A percentile compares a stretch with the other conserved stretches of the same genome.
These are phyloP conservation scores for Yamadazyma blattariae DNA, from an alignment of 1,139 yeast species.

Conservation along the genomic window DNA sequence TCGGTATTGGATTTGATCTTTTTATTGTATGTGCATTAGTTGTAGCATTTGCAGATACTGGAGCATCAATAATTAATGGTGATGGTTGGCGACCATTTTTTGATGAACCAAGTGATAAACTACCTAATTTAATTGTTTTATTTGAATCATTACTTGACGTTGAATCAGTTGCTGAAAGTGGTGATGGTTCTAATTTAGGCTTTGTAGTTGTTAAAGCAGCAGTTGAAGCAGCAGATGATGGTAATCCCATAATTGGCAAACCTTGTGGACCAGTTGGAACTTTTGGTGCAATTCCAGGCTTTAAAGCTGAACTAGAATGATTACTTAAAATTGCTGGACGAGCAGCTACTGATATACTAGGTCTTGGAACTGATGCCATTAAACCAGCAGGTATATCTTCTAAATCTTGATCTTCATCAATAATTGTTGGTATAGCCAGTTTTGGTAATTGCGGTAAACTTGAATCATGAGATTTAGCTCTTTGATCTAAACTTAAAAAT, in stretches of 20 bases:
- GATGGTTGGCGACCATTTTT: conserved; percentile 12
- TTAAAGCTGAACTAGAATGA: conserved; percentile 8
- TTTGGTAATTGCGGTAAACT: conserved; percentile 23
- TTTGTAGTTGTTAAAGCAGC: background rate
- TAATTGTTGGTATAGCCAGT: conserved; percentile 16
- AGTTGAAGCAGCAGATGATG: too few species aligned
- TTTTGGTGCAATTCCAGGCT: conserved; percentile 3
- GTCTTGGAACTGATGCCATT: conserved; percentile 24
- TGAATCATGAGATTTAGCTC: conserved; percentile 47
- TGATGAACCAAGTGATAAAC: background rate
- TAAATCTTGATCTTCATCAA: conserved; percentile 27
- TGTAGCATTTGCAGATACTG: conserved; percentile 11
- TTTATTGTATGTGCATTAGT: conserved; percentile 13
- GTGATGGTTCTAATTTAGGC: background rate
- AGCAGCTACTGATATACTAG: conserved; percentile 18
- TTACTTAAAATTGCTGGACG: conserved; percentile 6
- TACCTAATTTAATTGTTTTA: background rate
- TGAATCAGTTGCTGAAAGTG: background rate
- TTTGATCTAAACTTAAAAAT: conserved; percentile 29
- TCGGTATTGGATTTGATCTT: background rate
- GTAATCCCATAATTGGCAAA: too few species aligned
- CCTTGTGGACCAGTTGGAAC: background rate
- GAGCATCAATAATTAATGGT: conserved; percentile 14
- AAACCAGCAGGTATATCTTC: conserved; percentile 45
- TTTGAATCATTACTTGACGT: background rate